Evolutionary conservation across 116 monocot species (phyloP).

Genomic region (Phalaenopsis hybrid): DNA sequence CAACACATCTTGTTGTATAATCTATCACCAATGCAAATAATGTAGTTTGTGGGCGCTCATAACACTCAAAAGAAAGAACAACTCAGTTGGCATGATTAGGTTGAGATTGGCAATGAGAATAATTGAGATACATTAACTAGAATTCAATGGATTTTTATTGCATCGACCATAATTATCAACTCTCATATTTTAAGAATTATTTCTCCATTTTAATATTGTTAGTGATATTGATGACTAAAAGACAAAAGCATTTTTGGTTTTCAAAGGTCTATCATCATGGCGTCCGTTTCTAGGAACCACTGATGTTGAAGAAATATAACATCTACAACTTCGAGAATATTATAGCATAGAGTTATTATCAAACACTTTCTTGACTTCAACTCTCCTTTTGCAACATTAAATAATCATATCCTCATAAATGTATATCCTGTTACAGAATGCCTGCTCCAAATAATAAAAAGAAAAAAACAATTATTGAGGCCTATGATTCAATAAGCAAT

Average conservation of each 20-base stretch:
- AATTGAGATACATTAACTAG: constrained; percentile 39
- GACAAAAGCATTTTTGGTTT: constrained; percentile 9
- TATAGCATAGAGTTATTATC: background rate
- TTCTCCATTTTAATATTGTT: constrained; percentile 25
- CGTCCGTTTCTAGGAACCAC: constrained; percentile 9
- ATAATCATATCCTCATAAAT: background rate
- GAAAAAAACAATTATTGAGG: background rate
- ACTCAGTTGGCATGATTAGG: constrained; percentile 34
- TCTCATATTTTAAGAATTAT: constrained; percentile 19
- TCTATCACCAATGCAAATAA: constrained; percentile 32
- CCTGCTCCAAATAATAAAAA: background rate
- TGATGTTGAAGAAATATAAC: constrained; percentile 13
- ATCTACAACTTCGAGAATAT: background rate
- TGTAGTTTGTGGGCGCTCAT: constrained; percentile 31
- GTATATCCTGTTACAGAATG: background rate
- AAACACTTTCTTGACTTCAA: background rate
- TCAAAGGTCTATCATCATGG: constrained; percentile 9
- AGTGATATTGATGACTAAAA: constrained; percentile 9
- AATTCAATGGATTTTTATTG: constrained; percentile 34
- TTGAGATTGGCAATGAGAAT: constrained; percentile 31
- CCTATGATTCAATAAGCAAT: too few species aligned
- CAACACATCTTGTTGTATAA: constrained; percentile 39
- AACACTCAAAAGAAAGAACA: constrained; percentile 25
- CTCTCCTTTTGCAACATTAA: background rate
- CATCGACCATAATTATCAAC: constrained; percentile 20